Evolutionary conservation across 495 filamentous ascomycete species (phyloP), one percentile per base, ranked within the genome.

Genomic region (Monascus purpureus): DNA sequence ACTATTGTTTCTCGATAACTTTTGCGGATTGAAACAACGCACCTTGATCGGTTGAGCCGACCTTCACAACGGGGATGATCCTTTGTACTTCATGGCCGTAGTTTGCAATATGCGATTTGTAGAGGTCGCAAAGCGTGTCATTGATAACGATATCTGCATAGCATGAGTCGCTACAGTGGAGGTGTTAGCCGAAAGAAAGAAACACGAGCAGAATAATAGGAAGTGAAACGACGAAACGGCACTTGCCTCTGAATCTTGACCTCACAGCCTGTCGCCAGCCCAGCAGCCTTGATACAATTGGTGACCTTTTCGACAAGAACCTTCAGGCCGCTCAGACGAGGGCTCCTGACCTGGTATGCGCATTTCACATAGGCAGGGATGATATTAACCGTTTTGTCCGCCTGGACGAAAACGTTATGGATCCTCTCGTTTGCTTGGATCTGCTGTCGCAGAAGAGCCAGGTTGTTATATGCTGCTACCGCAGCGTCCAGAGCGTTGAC

Each of bases 81-180:
- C 54, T 57, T 0, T 67, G 48, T 4, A 75, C 67, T 8, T 59
- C 47, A 8, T 59, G 62, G 11, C 41, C 51, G 23, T 71, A 61
- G 9, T 29, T 26, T 19, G 63, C 68, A 55, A 69, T 76, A 35
- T 72, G 65, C 1, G 50, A 39, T 9, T 58, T 46, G 38, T 76
- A 78, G 11, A 49, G 50, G 14, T 51, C 54, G 14, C 61, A 75
- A 9, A 80, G 59, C 6, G 64, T 57, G 13, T 66, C 60, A 35
- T 78, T 80, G 1, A 75, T 59, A 15, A 72, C 64, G 33, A 77
- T 68, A 46, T 79, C 72, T 6, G 59, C 59, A 37, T 80, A 80
- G 1, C 57, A 20, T 46, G 67, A 46, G 41, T 59, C 30, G 43
- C 60, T 40, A 37, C n/a, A n/a, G n/a, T n/a, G 29, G 13, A 33